phyloP scores from a whole-genome alignment of 768 basidiomycete genomes.

The Pleurotus tuber-regium region DNA sequence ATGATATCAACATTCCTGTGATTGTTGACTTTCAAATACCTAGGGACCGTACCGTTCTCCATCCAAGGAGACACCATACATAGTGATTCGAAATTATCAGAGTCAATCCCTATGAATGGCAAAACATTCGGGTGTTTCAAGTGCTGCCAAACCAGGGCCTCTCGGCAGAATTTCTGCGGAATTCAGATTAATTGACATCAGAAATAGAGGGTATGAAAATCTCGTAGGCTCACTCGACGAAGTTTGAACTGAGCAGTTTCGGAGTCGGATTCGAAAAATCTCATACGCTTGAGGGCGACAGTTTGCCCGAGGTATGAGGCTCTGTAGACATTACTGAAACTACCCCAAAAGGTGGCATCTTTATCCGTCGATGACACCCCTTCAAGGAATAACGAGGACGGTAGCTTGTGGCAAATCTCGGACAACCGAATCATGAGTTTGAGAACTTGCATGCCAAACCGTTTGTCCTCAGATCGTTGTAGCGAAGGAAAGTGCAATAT shows the following conservation, averaged over 20 bases:
- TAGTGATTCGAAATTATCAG: conserved; percentile 17
- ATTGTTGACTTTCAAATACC: conserved; percentile 7
- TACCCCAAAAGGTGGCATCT: conserved; percentile 23
- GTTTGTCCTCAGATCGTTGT: neutral
- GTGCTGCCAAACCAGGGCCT: conserved; percentile 26
- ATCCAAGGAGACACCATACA: conserved; percentile 13
- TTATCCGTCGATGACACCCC: conserved; percentile 20
- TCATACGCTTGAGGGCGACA: conserved; percentile 26
- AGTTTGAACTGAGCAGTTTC: conserved; percentile 10
- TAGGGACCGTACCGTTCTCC: conserved; percentile 11
- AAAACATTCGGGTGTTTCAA: conserved; percentile 25
- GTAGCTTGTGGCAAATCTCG: conserved; percentile 18
- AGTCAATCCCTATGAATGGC: conserved; percentile 25
- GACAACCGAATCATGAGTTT: conserved; percentile 8
- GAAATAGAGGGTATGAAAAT: neutral
- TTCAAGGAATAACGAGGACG: conserved; percentile 21
- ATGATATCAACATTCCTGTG: neutral
- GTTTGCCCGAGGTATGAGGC: conserved; percentile 18
- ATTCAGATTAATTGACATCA: neutral
- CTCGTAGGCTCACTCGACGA: conserved; percentile 14
- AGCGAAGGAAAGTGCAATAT: conserved; percentile 7
- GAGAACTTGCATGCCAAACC: conserved; percentile 1
- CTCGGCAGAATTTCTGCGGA: conserved; percentile 23
- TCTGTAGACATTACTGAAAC: conserved; percentile 27
- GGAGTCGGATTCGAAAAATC: conserved; percentile 17